Conservation (phyloP, 2,329 filamentous ascomycete genomes). For the Diaporthe longicolla region DNA sequence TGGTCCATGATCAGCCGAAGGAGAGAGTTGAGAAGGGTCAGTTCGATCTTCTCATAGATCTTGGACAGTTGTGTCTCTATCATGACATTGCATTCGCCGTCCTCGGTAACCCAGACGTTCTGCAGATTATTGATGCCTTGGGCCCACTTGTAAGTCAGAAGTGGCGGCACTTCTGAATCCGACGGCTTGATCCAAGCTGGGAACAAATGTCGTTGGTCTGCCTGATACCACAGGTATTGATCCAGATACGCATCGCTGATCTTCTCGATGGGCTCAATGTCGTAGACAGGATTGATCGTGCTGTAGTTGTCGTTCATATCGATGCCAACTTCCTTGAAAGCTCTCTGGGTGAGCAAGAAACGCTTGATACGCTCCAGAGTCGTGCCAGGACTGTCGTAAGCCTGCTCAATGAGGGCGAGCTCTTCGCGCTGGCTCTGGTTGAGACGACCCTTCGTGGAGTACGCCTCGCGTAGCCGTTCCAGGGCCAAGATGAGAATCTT, state of each 20-base stretch:
- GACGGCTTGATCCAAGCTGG: slow-evolving; percentile 99
- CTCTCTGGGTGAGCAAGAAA: slow-evolving; percentile 94
- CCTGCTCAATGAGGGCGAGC: slow-evolving; percentile 95
- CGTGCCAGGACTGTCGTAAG: slow-evolving; percentile 97
- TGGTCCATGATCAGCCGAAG: slow-evolving; percentile 98
- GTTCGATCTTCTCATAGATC: slow-evolving; percentile 98
- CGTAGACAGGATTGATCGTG: slow-evolving; percentile 98
- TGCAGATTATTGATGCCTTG: slow-evolving; percentile 99
- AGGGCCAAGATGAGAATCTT: slow-evolving; percentile 97
- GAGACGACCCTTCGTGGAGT: slow-evolving; percentile 95
- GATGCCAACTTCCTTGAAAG: slow-evolving; percentile 99
- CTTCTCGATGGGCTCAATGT: slow-evolving; percentile 99
- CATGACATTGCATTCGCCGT: slow-evolving; percentile 98
- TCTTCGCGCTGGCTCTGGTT: slow-evolving; percentile 99
- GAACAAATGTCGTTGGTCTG: slow-evolving; percentile 96
- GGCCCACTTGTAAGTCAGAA: slow-evolving; percentile 98
- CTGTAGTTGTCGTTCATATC: slow-evolving; percentile 99
- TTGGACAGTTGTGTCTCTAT: slow-evolving; percentile 99
- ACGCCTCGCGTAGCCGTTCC: slow-evolving; percentile 92
- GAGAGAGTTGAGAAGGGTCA: slow-evolving; percentile 94
- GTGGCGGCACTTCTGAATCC: slow-evolving; percentile 94
- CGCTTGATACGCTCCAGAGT: slow-evolving; percentile 97
- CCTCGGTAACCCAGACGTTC: slow-evolving; percentile 92
- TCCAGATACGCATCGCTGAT: slow-evolving; percentile 99
- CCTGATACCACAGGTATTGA: slow-evolving; percentile 99